Evolutionary conservation across 345 rosid species (phyloP).

Genomic region (Corymbia maculata): DNA sequence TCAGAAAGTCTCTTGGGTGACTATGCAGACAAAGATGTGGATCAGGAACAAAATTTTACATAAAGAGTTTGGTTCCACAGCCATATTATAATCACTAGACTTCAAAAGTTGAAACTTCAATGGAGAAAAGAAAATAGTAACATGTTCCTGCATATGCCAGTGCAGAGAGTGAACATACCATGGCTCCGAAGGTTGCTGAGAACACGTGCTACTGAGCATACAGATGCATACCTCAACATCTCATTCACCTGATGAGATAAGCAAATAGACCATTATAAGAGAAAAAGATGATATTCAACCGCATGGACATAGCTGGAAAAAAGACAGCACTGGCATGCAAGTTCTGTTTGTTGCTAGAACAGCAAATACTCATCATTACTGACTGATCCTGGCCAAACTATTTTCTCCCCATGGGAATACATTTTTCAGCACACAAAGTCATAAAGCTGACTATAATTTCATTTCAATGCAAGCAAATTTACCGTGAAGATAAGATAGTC

Average conservation of each 20-base stretch:
- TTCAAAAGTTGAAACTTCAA: background rate
- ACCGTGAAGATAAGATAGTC: background rate
- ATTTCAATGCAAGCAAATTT: background rate
- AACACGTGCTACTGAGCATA: constrained; percentile 48
- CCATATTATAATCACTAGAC: background rate
- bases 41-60: background rate
- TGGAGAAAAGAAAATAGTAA: background rate
- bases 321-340: background rate
- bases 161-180: constrained; percentile 23
- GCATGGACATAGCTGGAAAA: background rate
- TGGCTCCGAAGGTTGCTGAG: constrained; percentile 70
- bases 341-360: background rate
- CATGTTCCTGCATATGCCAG: background rate
- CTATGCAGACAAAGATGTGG: background rate
- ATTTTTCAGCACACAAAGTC: background rate
- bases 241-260: constrained; percentile 47
- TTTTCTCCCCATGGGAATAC: background rate
- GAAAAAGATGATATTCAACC: background rate
- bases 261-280: background rate
- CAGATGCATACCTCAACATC: constrained; percentile 59
- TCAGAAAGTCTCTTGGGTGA: background rate
- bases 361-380: background rate
- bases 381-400: background rate
- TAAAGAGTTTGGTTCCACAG: background rate
- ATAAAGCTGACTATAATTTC: background rate